phyloP scores from a whole-genome alignment of 495 filamentous ascomycete genomes.

The Apodospora peruviana region DNA sequence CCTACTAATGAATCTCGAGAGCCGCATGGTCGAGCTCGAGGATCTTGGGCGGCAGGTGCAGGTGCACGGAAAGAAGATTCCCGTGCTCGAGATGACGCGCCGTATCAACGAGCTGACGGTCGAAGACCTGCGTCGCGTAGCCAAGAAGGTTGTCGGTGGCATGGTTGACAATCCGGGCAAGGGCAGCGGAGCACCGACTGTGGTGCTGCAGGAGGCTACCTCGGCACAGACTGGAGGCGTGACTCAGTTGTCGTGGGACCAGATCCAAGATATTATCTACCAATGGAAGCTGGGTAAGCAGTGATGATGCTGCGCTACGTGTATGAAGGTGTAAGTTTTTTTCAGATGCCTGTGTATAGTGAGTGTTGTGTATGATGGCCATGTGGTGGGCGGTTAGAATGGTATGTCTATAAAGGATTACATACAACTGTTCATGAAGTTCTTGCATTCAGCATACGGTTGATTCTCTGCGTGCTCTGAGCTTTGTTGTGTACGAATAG shows the following conservation, averaged over 20 bases:
- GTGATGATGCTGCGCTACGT: too few species aligned
- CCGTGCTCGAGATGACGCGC: slow-evolving; percentile 86
- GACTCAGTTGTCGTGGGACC: slow-evolving; percentile 66
- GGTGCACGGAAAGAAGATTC: slow-evolving; percentile 85
- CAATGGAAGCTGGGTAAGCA: slow-evolving; percentile 72
- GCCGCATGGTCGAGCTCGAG: slow-evolving; percentile 96
- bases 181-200: slow-evolving; percentile 87
- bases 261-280: slow-evolving; percentile 80
- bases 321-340: too few species aligned
- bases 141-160: slow-evolving; percentile 70
- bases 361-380: too few species aligned
- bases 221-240: slow-evolving; percentile 40
- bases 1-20: slow-evolving; percentile 96
- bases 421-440: too few species aligned
- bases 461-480: too few species aligned
- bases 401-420: too few species aligned
- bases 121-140: slow-evolving; percentile 79
- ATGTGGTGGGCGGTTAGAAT: too few species aligned
- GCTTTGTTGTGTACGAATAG: too few species aligned
- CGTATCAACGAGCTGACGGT: slow-evolving; percentile 80
- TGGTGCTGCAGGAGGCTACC: slow-evolving; percentile 84
- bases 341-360: too few species aligned
- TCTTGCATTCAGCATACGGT: too few species aligned
- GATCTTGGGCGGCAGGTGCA: slow-evolving; percentile 95
- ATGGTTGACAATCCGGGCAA: slow-evolving; percentile 66